Base-by-base conservation (phyloP, 148 eudicot genomes). In the Fagopyrum tataricum region DNA sequence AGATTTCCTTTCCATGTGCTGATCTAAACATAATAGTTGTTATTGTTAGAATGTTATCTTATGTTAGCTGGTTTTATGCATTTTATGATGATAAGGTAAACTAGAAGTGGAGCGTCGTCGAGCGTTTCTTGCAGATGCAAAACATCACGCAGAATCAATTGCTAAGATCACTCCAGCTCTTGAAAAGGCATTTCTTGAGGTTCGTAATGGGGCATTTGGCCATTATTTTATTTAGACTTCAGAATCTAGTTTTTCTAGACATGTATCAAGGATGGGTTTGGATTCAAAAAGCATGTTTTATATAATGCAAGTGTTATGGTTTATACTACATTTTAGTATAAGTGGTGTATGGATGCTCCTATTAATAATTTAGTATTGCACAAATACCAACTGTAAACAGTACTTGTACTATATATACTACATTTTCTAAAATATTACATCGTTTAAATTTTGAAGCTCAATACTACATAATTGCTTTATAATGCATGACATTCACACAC, bases 61-160 rank as follows among this genome's bases (percentile, higher is more conserved):
- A 14, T n/a, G 14, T 10, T 14, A 37, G 39, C 20, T 5, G 9
- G 42, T 61, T 26, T 31, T 21, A 21, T 71, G 14, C 37, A 21
- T 15, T 15, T 70, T 17, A 49, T 51, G 49, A 6, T 67, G 40
- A 24, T 9, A 70, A 94, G 98, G 95, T 81, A 82, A 85, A 72
- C 74, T 75, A 71, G 88, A 85, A 73, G 80, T 76, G 74, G 93
- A 88, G 51, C 77, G 77, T 44, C 73, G 44, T 76, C 79, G 84
- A 55, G 78, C 78, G 71, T 79, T 79, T 77, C 77, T 91, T 77
- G 48, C 77, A 72, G 81, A 79, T 73, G 97, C 93, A 68, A 89
- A 89, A 78, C 73, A 70, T 72, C 72, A 77, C 77, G 98, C 98
- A 71, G 91, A 91, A 82, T 89, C 97, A 66, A 75, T 94, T 69